phyloP scores from a whole-genome alignment of 768 basidiomycete genomes.

The Phylloporus arenicola region DNA sequence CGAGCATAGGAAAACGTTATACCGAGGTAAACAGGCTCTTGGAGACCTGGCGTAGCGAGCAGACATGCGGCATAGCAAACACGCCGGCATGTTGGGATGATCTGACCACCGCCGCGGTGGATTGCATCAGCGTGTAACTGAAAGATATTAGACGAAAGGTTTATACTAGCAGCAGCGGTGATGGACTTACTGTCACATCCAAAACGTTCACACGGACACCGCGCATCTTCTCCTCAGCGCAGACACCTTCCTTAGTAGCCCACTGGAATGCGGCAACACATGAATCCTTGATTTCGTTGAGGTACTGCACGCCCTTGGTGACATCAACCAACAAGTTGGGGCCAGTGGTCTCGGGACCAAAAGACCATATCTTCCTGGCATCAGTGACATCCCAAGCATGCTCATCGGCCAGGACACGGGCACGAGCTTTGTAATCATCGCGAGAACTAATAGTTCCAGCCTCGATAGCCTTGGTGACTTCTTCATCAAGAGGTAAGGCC shows the following conservation, averaged over 20 bases:
- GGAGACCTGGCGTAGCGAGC: constrained; percentile 84
- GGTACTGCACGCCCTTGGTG: constrained; percentile 98
- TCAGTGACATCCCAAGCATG: constrained; percentile 99
- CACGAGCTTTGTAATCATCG: constrained; percentile 97
- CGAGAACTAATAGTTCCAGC: constrained; percentile 76
- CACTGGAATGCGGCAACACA: constrained; percentile 99
- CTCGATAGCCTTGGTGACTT: constrained; percentile 91
- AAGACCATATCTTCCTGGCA: constrained; percentile 99
- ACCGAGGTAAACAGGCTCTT: constrained; percentile 96
- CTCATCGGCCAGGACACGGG: constrained; percentile 93
- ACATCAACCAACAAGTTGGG: constrained; percentile 96
- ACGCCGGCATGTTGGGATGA: constrained; percentile 96
- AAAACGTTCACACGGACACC: constrained; percentile 94
- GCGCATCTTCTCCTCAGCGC: constrained; percentile 98
- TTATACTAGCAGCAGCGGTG: background rate
- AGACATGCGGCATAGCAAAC: constrained; percentile 94
- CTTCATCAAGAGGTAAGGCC: constrained; percentile 91
- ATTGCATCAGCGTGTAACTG: constrained; percentile 98
- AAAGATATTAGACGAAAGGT: background rate
- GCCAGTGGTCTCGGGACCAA: constrained; percentile 97
- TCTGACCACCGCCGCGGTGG: constrained; percentile 97
- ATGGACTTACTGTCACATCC: constrained; percentile 78
- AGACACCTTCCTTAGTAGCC: constrained; percentile 98
- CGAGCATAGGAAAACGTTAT: constrained; percentile 12
- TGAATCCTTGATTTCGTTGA: constrained; percentile 99